phyloP scores from a whole-genome alignment of 2,329 filamentous ascomycete genomes.

The Fusarium albosuccineum region DNA sequence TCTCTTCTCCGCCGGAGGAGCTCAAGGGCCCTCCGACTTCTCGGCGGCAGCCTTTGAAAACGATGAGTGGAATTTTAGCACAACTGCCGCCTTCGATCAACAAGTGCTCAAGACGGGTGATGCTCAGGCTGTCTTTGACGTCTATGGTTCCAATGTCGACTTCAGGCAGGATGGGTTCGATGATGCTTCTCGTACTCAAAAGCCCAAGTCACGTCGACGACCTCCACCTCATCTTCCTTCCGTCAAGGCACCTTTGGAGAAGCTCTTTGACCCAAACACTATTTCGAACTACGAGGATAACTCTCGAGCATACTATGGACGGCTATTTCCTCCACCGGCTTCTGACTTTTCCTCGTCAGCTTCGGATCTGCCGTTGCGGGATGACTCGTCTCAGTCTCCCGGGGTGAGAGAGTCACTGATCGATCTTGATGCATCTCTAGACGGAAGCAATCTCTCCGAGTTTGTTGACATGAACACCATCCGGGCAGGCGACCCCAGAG shows the following conservation, averaged over 20 bases:
- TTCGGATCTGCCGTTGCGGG: constrained; percentile 68
- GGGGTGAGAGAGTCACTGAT: constrained; percentile 74
- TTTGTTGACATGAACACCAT: constrained; percentile 74
- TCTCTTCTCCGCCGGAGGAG: constrained; percentile 71
- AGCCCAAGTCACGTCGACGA: constrained; percentile 66
- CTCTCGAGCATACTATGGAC: constrained; percentile 70
- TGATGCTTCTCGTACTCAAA: constrained; percentile 65
- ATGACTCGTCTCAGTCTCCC: constrained; percentile 64
- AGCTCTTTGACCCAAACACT: constrained; percentile 75
- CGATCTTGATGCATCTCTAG: constrained; percentile 72
- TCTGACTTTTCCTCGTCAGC: constrained; percentile 61
- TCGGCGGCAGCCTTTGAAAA: constrained; percentile 61
- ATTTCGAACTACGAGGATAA: constrained; percentile 75
- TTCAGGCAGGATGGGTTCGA: constrained; percentile 61
- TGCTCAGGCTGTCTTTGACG: constrained; percentile 71
- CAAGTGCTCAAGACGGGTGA: constrained; percentile 66
- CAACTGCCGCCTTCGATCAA: constrained; percentile 73
- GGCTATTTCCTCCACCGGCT: constrained; percentile 53
- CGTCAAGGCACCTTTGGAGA: constrained; percentile 71
- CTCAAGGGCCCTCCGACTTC: constrained; percentile 64
- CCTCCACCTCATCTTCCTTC: constrained; percentile 70
- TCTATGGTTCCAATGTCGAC: constrained; percentile 70
- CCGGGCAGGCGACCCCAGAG: constrained; percentile 60
- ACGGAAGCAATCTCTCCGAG: constrained; percentile 66
- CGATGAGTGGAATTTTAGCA: constrained; percentile 78